A percentile compares a stretch with the other conserved stretches of the same genome.
Conservation (phyloP, 163 green algal species). For the Chlorella variabilis region DNA sequence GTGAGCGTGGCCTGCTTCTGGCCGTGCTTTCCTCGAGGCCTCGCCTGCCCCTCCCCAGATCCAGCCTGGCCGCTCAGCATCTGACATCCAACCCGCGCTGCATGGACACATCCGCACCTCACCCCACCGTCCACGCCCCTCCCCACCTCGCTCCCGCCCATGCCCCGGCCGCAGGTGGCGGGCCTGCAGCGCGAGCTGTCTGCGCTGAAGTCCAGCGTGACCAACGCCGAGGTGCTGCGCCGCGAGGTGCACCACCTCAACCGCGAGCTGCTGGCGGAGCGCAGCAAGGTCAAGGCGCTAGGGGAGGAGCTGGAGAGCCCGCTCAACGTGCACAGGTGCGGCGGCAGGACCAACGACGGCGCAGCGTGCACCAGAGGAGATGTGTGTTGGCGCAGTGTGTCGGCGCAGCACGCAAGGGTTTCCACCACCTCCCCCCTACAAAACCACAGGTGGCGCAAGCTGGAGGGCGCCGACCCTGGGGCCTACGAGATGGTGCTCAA, state of each 20-base stretch:
- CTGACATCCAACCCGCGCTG: too few species aligned
- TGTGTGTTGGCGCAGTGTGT: neutral
- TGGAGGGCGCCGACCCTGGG: slow-evolving; percentile 88
- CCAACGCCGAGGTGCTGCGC: slow-evolving; percentile 90
- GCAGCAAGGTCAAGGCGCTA: slow-evolving; percentile 86
- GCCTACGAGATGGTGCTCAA: slow-evolving; percentile 96
- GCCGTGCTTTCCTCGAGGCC: too few species aligned
- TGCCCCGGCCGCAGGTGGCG: slow-evolving; percentile 72
- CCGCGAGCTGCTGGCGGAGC: slow-evolving; percentile 80
- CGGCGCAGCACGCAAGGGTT: too few species aligned
- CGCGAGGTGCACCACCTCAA: slow-evolving; percentile 88
- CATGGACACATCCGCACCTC: too few species aligned
- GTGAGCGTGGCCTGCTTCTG: too few species aligned
- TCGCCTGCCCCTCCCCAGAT: too few species aligned
- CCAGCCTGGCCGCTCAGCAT: too few species aligned
- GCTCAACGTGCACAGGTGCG: slow-evolving; percentile 89
- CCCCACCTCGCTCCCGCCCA: too few species aligned
- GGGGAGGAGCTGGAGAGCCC: slow-evolving; percentile 94
- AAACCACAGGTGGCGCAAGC: slow-evolving; percentile 93
- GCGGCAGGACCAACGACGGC: neutral
- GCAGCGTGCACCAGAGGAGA: neutral
- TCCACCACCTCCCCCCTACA: neutral
- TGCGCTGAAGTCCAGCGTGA: slow-evolving; percentile 77
- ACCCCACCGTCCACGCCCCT: too few species aligned
- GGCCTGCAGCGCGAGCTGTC: slow-evolving; percentile 84